Evolutionary conservation across 306 rosid species (phyloP).

Genomic region (Pachyrhizus erosus): DNA sequence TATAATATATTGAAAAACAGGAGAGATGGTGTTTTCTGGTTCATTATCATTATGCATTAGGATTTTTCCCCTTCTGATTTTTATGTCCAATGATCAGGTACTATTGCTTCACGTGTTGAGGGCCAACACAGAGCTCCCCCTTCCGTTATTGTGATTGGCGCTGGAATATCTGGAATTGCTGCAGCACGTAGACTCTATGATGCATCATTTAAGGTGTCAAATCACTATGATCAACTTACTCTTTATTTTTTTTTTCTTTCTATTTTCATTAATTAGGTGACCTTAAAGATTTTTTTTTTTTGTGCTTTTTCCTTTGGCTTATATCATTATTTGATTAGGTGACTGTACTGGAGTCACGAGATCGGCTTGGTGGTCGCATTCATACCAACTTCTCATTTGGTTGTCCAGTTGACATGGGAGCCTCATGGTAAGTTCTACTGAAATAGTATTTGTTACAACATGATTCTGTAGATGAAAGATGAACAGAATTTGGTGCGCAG

Average conservation of each 20-base stretch:
- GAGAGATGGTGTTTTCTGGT: background rate
- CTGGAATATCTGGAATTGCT: constrained; percentile 88
- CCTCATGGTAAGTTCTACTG: constrained; percentile 69
- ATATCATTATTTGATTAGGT: constrained; percentile 56
- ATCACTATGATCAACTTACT: constrained; percentile 10
- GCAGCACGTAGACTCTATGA: constrained; percentile 82
- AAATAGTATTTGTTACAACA: constrained; percentile 4
- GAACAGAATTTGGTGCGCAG: background rate
- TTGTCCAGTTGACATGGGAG: constrained; percentile 92
- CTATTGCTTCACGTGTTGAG: constrained; percentile 49
- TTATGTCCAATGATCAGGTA: constrained; percentile 47
- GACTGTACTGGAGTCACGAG: constrained; percentile 76
- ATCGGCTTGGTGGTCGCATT: constrained; percentile 86
- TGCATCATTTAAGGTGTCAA: constrained; percentile 73
- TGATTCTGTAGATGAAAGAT: constrained; percentile 5
- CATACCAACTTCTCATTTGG: constrained; percentile 84
- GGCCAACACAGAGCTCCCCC: constrained; percentile 49
- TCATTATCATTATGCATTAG: background rate
- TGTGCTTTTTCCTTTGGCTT: constrained; percentile 35
- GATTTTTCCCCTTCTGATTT: constrained; percentile 36
- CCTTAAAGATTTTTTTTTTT: constrained; percentile 5
- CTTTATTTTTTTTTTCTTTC: background rate
- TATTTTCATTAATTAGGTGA: background rate
- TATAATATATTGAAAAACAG: background rate
- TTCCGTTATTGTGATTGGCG: constrained; percentile 85